Percentiles rank a stretch among this genome's conserved stretches.
Evolutionary conservation across 176 grass and related monocot genomes (phyloP).

Genomic region (Thinopyrum elongatum): DNA sequence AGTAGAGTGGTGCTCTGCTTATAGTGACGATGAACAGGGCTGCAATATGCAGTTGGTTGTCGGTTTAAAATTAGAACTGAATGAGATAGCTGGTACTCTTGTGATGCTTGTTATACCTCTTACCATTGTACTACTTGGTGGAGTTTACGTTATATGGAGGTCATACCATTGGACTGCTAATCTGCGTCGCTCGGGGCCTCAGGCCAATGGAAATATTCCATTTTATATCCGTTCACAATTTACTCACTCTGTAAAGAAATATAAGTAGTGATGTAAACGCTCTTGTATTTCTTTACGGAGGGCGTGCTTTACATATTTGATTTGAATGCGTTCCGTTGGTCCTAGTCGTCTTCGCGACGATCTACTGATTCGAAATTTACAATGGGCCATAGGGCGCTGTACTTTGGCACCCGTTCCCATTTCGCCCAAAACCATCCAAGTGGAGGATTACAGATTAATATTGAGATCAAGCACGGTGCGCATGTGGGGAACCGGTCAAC

Average conservation of each 20-base stretch:
- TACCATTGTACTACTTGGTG: constrained; percentile 20
- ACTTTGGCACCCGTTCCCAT: not conserved
- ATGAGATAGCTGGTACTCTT: constrained; percentile 30
- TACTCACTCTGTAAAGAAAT: too few species aligned
- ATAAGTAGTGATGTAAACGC: too few species aligned
- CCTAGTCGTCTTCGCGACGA: too few species aligned
- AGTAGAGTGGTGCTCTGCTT: constrained; percentile 10
- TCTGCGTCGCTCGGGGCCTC: not conserved
- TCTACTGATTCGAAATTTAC: too few species aligned
- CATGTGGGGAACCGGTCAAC: not conserved
- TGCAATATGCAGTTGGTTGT: constrained; percentile 29
- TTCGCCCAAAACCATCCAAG: not conserved
- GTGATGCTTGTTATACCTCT: constrained; percentile 5
- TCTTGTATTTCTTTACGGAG: too few species aligned
- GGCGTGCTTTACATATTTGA: not conserved
- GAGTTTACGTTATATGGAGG: constrained; percentile 18
- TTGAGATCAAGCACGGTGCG: not conserved
- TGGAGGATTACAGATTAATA: not conserved
- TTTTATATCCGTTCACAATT: not conserved
- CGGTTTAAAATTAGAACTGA: constrained; percentile 14
- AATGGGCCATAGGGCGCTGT: not conserved
- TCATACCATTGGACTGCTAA: constrained; percentile 15
- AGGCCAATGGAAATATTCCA: not conserved
- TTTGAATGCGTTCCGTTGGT: too few species aligned
- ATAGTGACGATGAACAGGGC: constrained; percentile 8